Base-by-base conservation (phyloP, 495 filamentous ascomycete genomes). In the Tuber umbilicatum region DNA sequence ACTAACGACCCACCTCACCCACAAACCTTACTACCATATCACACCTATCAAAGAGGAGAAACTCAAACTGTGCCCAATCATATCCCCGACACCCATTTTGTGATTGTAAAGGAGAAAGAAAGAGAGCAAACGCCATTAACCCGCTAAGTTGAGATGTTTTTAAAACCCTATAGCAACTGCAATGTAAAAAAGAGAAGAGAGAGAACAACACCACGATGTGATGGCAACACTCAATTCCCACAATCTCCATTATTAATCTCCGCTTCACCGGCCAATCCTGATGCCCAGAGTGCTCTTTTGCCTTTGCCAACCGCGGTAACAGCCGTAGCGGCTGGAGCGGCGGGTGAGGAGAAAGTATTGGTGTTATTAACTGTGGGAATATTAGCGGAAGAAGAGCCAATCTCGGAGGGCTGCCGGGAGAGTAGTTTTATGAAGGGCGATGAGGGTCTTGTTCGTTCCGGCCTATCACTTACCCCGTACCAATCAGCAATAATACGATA, bases 401-500 rank as follows among this genome's bases (percentile, higher is more conserved):
- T 64, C 55, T 72, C 72, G 1, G 77, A 74, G 10, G 72, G 72
- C 16, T 64, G 74, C 19, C 76, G 77, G 10, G 35, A 73, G n/a
- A 79, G 45, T 23, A 45, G 67, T 60, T 78, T 78, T 71, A 79
- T 68, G 45, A 79, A 79, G n/a, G 77, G 72, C 19, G 77, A 79
- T 16, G 77, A 78, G 47, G 77, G 77, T 5, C 77, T 76, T 40
- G 76, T 72, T 12, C 74, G 75, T 38, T 79, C 77, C 21, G 64
- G 43, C 70, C 77, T 76, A n/a, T 27, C 50, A n/a, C 50, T 60
- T n/a, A 60, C 21, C 7, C 5, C 23, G 5, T 10, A 50, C 47
- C 47, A 50, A 50, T 60, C 10, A 60, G 50, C 50, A 60, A 55
- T 2, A 10, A 27, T n/a, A 50, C 45, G 3, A 27, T 60, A 14